Base-by-base conservation (phyloP, 2,329 filamentous ascomycete species). In the Orbilia ellipsospora region DNA sequence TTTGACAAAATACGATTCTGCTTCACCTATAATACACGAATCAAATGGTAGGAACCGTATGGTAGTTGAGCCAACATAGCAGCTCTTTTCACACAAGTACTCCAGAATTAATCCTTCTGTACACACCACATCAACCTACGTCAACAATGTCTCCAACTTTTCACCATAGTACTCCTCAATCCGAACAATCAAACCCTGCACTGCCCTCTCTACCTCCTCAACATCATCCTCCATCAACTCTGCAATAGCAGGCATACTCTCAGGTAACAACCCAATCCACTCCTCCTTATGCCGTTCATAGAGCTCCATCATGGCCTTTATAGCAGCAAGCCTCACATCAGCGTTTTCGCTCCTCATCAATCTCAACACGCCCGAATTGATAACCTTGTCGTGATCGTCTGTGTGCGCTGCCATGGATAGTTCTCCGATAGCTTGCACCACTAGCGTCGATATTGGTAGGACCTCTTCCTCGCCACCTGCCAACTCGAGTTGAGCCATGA, bases 141-240 rank as follows among this genome's bases (percentile, higher is more conserved):
- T 92, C 84, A 97, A 85, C 94, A 97, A 97, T 61, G 90, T 89
- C 83, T 97, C 93, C 81, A 98, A 83, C 80, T 90, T 93, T 86
- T 98, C 94, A 4, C 95, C 95, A 62, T 98, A 84, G 31, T 96
- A 90, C 55, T 88, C 90, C 83, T 98, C 94, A 81, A 99, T 96
- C 83, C 90, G 89, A 81, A 90, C 88, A 79, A 98, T 95, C 94
- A 95, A 97, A 80, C 89, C 86, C 81, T 94, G 88, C 44, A 93
- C 94, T 85, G 97, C 94, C 80, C 89, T 86, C 84, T 99, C 95
- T 23, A 99, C 94, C 28, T 87, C 86, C 84, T 98, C 95, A 81
- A 98, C 94, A 79, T 98, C 95, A 81, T 99, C 95, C 81, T 99
- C 95, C 84, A 97, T 91, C 80, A 97, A 83, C 84, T 99, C 95